Conservation (phyloP, 805 yeast genomes). For the Metschnikowia cerradonensis region DNA sequence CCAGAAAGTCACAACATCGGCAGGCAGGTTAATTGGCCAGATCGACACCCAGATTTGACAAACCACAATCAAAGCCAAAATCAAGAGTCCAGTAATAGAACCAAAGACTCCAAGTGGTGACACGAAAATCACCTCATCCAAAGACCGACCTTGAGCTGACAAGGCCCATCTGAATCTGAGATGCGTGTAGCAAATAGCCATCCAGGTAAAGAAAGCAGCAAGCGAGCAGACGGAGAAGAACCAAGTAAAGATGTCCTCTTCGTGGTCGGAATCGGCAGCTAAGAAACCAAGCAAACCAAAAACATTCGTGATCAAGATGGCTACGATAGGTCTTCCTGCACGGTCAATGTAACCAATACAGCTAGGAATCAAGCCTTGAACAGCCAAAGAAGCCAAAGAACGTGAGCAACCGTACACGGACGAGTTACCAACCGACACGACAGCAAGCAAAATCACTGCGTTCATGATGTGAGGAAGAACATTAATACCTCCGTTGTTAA, state of each 20-base stretch:
- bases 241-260: constrained; percentile 37
- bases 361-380: constrained; percentile 59
- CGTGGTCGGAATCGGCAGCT: constrained; percentile 25
- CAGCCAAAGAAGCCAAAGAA: constrained; percentile 59
- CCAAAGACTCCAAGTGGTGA: constrained; percentile 37
- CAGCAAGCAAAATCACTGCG: constrained; percentile 26
- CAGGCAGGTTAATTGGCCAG: constrained; percentile 30
- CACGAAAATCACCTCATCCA: constrained; percentile 32
- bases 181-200: constrained; percentile 38
- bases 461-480: constrained; percentile 27
- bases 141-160: constrained; percentile 27
- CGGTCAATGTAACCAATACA: constrained; percentile 58
- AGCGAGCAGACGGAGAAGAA: constrained; percentile 39
- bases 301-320: constrained; percentile 45
- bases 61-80: constrained; percentile 30
- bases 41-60: constrained; percentile 40
- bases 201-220: constrained; percentile 41
- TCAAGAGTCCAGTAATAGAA: constrained; percentile 28
- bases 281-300: constrained; percentile 41
- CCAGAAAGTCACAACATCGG: constrained; percentile 38
- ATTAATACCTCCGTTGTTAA: constrained; percentile 24
- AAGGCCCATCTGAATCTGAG: constrained; percentile 40
- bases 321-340: constrained; percentile 63
- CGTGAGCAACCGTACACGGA: constrained; percentile 43
- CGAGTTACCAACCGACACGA: constrained; percentile 28